Percentiles rank a stretch among this genome's conserved stretches.
Conservation (phyloP, 345 rosid genomes). For the Physaria fendleri region DNA sequence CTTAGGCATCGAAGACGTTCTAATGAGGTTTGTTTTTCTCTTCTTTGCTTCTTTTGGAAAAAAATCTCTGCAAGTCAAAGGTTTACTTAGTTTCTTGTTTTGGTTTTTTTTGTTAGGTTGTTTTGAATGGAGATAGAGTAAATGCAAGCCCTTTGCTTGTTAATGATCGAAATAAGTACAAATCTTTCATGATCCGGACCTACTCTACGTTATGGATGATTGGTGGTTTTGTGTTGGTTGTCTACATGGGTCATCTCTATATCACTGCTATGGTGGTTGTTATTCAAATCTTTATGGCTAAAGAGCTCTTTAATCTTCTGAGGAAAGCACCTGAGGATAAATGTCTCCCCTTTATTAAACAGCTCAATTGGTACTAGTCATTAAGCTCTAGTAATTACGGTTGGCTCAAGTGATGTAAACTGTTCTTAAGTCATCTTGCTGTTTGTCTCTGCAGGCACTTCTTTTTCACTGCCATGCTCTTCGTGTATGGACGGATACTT, state of each 20-base stretch:
- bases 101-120: constrained; percentile 39
- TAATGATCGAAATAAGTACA: constrained; percentile 71
- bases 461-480: constrained; percentile 95
- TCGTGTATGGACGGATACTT: constrained; percentile 91
- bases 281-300: constrained; percentile 90
- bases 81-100: not conserved
- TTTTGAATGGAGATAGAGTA: constrained; percentile 46
- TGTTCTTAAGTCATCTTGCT: not conserved
- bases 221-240: constrained; percentile 67
- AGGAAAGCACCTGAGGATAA: constrained; percentile 84
- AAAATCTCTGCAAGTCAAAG: not conserved
- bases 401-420: not conserved
- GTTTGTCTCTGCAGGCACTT: constrained; percentile 59
- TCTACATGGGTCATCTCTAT: constrained; percentile 95
- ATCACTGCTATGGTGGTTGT: constrained; percentile 94
- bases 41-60: not conserved
- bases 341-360: constrained; percentile 81
- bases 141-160: constrained; percentile 60
- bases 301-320: constrained; percentile 75
- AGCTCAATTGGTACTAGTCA: constrained; percentile 76
- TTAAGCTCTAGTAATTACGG: no score
- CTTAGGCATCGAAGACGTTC: constrained; percentile 66
- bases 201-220: constrained; percentile 91
- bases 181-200: constrained; percentile 67
- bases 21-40: constrained; percentile 47